These are phyloP conservation scores for Rhizopogon parksii DNA, from an alignment of 1,284 basidiomycete species.

Conservation along the genomic window DNA sequence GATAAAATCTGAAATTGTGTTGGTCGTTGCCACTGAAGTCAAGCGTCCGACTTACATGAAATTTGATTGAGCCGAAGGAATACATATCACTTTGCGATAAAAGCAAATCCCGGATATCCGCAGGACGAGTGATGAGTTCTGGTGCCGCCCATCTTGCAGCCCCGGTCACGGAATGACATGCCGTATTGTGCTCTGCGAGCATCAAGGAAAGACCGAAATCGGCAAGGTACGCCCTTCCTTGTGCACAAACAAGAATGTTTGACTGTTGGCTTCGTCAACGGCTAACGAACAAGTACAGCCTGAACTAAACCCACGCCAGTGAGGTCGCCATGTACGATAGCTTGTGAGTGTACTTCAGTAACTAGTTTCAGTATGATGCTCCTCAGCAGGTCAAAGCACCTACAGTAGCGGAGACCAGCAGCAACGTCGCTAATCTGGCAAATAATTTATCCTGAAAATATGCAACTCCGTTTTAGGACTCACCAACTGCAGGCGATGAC, in stretches of 20 bases:
- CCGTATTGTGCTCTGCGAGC: conserved; percentile 12
- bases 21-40: too few relatives aligned
- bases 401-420: too few relatives aligned
- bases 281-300: too few relatives aligned
- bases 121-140: conserved; percentile 13
- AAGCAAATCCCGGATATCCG: background rate
- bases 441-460: too few relatives aligned
- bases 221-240: too few relatives aligned
- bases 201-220: too few relatives aligned
- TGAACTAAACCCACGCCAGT: background rate
- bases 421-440: too few relatives aligned
- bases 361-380: too few relatives aligned
- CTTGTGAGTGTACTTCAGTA: background rate
- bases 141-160: conserved; percentile 27
- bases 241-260: conserved; percentile 20
- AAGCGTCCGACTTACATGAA: background rate
- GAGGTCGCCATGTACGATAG: conserved; percentile 1
- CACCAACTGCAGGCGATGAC: too few relatives aligned
- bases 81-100: conserved; percentile 1
- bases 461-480: too few relatives aligned
- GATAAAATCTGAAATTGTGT: background rate
- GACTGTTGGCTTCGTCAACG: background rate
- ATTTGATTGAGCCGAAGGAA: background rate
- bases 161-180: conserved; percentile 21
- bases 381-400: too few relatives aligned